phyloP scores from a whole-genome alignment of 345 rosid genomes.

The Boechera retrofracta region DNA sequence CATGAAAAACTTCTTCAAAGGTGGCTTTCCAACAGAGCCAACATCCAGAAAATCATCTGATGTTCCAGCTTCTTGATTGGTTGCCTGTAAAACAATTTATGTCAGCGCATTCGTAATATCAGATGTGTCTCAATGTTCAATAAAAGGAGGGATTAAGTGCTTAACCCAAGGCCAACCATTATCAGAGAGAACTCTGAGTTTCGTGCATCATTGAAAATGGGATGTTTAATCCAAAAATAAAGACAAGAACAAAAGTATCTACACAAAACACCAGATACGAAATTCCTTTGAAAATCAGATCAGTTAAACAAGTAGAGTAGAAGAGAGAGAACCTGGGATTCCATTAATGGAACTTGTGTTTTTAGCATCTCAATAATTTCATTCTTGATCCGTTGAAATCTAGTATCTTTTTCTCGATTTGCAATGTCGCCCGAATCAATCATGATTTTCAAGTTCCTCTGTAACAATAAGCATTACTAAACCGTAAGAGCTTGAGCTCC shows the following conservation, averaged over 20 bases:
- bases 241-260: neutral
- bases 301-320: neutral
- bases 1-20: slow-evolving; percentile 64
- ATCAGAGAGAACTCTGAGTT: slow-evolving; percentile 8
- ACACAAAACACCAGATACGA: neutral
- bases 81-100: slow-evolving; percentile 49
- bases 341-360: slow-evolving; percentile 56
- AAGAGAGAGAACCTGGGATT: slow-evolving; percentile 59
- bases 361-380: slow-evolving; percentile 85
- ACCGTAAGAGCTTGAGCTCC: slow-evolving; percentile 17
- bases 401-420: slow-evolving; percentile 81
- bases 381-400: slow-evolving; percentile 77
- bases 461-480: slow-evolving; percentile 41
- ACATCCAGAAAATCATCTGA: slow-evolving; percentile 78
- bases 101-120: slow-evolving; percentile 6
- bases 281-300: slow-evolving; percentile 10
- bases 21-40: slow-evolving; percentile 57
- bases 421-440: slow-evolving; percentile 66
- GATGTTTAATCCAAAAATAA: slow-evolving; percentile 5
- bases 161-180: neutral
- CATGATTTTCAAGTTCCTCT: slow-evolving; percentile 92
- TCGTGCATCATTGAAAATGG: slow-evolving; percentile 14
- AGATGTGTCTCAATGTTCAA: neutral
- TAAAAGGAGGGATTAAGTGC: neutral
- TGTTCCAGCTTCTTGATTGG: slow-evolving; percentile 63